Conservation (phyloP, 768 basidiomycete species). For the Arthromyces matolae region DNA sequence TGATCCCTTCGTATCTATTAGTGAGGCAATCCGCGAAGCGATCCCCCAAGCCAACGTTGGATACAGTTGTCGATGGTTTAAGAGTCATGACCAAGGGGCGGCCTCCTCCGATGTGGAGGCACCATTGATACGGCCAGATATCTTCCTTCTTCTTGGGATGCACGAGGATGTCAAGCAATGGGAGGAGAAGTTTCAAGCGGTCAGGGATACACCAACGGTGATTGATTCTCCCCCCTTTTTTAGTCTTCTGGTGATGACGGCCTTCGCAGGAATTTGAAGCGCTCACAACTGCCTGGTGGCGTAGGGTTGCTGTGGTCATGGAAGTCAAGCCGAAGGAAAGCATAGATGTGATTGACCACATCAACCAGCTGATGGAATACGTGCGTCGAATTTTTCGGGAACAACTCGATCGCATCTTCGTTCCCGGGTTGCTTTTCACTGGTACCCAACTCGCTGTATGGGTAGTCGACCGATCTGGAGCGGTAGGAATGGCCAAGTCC, state of each 20-base stretch:
- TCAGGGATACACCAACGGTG: neutral
- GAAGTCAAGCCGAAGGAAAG: slow-evolving; percentile 4
- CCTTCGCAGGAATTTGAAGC: neutral
- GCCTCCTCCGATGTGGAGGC: neutral
- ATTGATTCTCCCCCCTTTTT: neutral
- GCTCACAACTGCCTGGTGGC: slow-evolving; percentile 6
- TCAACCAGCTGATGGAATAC: neutral
- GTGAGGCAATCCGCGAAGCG: neutral
- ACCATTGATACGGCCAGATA: neutral
- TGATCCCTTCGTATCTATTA: neutral
- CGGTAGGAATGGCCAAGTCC: slow-evolving; percentile 1
- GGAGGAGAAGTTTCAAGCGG: neutral
- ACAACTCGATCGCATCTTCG: slow-evolving; percentile 10
- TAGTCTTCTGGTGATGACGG: neutral
- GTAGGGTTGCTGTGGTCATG: slow-evolving; percentile 3
- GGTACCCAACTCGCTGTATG: neutral
- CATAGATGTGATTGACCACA: neutral
- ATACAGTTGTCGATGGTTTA: neutral
- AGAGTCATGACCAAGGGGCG: too few species aligned
- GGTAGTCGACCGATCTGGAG: slow-evolving; percentile 5
- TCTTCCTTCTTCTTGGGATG: neutral
- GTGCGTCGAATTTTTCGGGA: slow-evolving; percentile 1
- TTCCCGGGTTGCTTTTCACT: slow-evolving; percentile 1
- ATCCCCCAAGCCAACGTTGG: neutral
- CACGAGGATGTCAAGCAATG: neutral